Conservation (phyloP, 306 rosid genomes). For the Vicia villosa region DNA sequence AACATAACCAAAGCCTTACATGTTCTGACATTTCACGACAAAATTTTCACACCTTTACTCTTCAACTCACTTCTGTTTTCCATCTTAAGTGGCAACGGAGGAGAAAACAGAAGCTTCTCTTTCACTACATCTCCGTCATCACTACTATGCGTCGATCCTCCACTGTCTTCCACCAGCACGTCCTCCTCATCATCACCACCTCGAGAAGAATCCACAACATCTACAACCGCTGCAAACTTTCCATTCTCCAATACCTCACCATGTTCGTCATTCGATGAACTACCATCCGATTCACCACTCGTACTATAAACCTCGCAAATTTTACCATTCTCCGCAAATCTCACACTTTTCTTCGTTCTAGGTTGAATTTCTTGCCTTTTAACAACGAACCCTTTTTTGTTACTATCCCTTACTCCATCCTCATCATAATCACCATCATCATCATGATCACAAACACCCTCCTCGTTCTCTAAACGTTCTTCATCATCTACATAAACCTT, state of each 20-base stretch:
- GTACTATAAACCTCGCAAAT: conserved; percentile 48
- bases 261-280: conserved; percentile 66
- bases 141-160: conserved; percentile 47
- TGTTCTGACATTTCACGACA: conserved; percentile 34
- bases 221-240: conserved; percentile 52
- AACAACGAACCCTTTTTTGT: conserved; percentile 41
- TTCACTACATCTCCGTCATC: conserved; percentile 47
- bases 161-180: conserved; percentile 30
- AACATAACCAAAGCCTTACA: conserved; percentile 37
- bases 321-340: conserved; percentile 70
- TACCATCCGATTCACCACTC: conserved; percentile 44
- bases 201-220: conserved; percentile 49
- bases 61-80: conserved; percentile 59
- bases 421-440: conserved; percentile 47
- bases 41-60: conserved; percentile 54
- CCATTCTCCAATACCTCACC: conserved; percentile 51
- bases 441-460: conserved; percentile 46
- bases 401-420: conserved; percentile 42
- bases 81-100: conserved; percentile 87
- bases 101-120: conserved; percentile 56
- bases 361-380: conserved; percentile 51
- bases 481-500: conserved; percentile 51
- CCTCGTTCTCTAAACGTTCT: conserved; percentile 47
- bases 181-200: conserved; percentile 62
- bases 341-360: conserved; percentile 73